These are phyloP conservation scores for Lentinula detonsa DNA, from an alignment of 768 basidiomycete genomes.

Conservation along the genomic window DNA sequence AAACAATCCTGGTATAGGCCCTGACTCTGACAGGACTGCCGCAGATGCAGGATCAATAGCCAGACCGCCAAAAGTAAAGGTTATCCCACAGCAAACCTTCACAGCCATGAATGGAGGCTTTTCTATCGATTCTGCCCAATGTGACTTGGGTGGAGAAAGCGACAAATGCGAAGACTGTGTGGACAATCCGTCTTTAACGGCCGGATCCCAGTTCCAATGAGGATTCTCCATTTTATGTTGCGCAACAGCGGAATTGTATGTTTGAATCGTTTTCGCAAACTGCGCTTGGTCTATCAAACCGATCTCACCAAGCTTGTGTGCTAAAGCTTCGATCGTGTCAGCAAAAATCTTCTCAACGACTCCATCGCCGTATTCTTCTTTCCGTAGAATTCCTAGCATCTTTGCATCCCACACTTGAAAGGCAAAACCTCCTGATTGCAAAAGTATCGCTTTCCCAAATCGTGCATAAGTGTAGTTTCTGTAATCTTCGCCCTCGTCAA, in stretches of 20 bases:
- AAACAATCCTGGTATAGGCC: slow-evolving; percentile 48
- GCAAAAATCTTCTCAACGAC: slow-evolving; percentile 53
- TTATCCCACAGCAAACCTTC: slow-evolving; percentile 63
- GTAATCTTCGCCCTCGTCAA: slow-evolving; percentile 67
- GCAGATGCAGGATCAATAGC: slow-evolving; percentile 51
- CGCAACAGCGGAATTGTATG: slow-evolving; percentile 47
- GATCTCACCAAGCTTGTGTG: slow-evolving; percentile 33
- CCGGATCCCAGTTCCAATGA: slow-evolving; percentile 46
- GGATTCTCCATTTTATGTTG: slow-evolving; percentile 28
- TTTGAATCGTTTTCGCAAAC: slow-evolving; percentile 40
- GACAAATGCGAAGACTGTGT: slow-evolving; percentile 34
- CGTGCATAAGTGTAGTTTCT: slow-evolving; percentile 71
- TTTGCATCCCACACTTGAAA: slow-evolving; percentile 64
- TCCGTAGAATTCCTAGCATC: slow-evolving; percentile 35
- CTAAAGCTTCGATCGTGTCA: slow-evolving; percentile 41
- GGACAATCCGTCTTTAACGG: slow-evolving; percentile 56
- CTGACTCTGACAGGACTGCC: slow-evolving; percentile 37
- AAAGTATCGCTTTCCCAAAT: slow-evolving; percentile 54
- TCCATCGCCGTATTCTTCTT: slow-evolving; percentile 62
- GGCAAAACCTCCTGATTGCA: slow-evolving; percentile 51
- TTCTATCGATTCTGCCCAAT: slow-evolving; percentile 60
- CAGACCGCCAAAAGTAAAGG: slow-evolving; percentile 69
- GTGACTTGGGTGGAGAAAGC: slow-evolving; percentile 50
- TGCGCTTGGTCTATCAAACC: slow-evolving; percentile 37
- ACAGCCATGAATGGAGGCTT: slow-evolving; percentile 55